These are phyloP conservation scores for Schizophyllum amplum DNA, from an alignment of 1,284 basidiomycete species.

Conservation along the genomic window DNA sequence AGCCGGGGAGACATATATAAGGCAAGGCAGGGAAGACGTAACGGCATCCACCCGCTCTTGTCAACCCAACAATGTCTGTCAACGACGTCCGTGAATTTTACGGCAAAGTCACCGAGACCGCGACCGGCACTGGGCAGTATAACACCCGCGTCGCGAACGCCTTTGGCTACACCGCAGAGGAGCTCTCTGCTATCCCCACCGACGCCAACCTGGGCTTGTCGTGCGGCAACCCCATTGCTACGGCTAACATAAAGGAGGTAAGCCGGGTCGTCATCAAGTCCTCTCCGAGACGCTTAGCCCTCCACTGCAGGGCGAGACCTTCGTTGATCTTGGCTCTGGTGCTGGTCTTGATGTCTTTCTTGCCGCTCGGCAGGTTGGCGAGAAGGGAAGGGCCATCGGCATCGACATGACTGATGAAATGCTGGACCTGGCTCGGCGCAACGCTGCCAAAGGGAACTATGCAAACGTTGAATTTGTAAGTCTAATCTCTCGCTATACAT, in stretches of 20 bases:
- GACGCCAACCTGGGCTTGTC: slow-evolving; percentile 37
- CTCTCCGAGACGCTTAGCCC: neutral
- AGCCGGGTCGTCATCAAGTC: neutral
- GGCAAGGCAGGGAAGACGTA: neutral
- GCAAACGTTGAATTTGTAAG: slow-evolving; percentile 15
- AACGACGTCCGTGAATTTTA: neutral
- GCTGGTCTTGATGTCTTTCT: slow-evolving; percentile 47
- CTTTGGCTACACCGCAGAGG: slow-evolving; percentile 36
- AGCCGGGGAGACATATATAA: neutral
- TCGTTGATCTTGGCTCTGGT: slow-evolving; percentile 48
- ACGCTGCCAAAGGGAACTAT: neutral
- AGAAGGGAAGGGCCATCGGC: slow-evolving; percentile 39
- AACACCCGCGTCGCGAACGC: slow-evolving; percentile 24
- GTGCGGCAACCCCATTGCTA: slow-evolving; percentile 41
- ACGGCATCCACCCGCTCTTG: too few relatives aligned
- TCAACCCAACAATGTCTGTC: neutral
- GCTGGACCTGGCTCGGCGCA: neutral
- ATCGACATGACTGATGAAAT: slow-evolving; percentile 34
- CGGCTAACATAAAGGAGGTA: slow-evolving; percentile 35
- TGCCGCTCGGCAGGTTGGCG: slow-evolving; percentile 39
- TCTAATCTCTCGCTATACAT: neutral
- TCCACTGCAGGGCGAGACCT: slow-evolving; percentile 35
- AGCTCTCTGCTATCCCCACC: slow-evolving; percentile 32
- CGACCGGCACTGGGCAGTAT: neutral
- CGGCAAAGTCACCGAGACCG: neutral